phyloP scores from a whole-genome alignment of 1,139 yeast species.

The Starmera stellimalicola region DNA sequence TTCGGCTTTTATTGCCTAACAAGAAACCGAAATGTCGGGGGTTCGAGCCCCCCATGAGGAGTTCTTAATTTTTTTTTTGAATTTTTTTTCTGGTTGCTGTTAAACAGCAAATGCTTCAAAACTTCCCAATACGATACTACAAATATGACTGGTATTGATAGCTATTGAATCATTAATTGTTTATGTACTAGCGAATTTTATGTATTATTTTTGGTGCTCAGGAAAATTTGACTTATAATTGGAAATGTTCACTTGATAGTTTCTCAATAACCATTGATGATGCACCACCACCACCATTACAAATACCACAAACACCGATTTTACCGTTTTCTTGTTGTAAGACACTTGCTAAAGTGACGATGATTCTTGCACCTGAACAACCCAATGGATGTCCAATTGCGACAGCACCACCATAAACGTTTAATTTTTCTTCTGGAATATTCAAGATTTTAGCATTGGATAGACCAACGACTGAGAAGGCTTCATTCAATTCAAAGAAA shows the following conservation, averaged over 20 bases:
- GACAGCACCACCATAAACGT: constrained; percentile 97
- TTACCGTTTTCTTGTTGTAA: constrained; percentile 79
- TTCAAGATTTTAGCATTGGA: constrained; percentile 75
- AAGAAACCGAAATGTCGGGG: no score
- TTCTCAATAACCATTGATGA: constrained; percentile 71
- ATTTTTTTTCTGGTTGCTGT: no score
- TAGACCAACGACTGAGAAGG: constrained; percentile 90
- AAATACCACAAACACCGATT: constrained; percentile 88
- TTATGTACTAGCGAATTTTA: no score
- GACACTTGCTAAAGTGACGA: constrained; percentile 72
- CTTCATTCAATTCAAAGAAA: constrained; percentile 86
- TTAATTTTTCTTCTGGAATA: constrained; percentile 61
- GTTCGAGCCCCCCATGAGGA: no score
- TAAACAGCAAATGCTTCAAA: no score
- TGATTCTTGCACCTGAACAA: constrained; percentile 93
- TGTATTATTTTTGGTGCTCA: no score
- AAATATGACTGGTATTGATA: no score
- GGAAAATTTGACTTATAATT: constrained; percentile 10
- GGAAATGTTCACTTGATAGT: constrained; percentile 20
- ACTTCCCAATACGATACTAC: no score
- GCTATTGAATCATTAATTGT: no score
- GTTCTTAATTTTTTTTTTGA: no score
- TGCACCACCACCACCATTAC: constrained; percentile 99
- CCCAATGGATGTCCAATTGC: constrained; percentile 97
- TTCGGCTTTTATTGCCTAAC: no score